Conservation (phyloP, 768 basidiomycete species). For the Leccinum obscurum region DNA sequence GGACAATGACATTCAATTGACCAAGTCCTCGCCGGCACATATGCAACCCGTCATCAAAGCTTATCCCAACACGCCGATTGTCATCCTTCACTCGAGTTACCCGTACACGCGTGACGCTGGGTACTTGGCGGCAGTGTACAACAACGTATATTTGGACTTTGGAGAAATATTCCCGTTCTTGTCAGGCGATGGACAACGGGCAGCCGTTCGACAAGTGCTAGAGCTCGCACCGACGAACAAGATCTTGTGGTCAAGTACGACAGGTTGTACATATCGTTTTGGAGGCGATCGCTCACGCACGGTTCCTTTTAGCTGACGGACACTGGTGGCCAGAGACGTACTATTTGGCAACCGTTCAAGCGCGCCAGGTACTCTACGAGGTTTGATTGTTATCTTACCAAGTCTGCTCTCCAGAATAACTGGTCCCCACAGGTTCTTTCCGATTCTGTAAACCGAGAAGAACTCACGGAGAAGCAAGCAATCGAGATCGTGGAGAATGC, state of each 20-base stretch:
- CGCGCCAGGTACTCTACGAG: slow-evolving; percentile 58
- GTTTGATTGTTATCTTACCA: slow-evolving; percentile 35
- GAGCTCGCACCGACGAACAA: slow-evolving; percentile 78
- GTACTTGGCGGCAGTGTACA: slow-evolving; percentile 69
- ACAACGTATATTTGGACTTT: slow-evolving; percentile 78
- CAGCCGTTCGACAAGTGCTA: slow-evolving; percentile 59
- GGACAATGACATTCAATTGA: slow-evolving; percentile 65
- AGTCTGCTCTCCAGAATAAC: slow-evolving; percentile 43
- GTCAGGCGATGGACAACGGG: slow-evolving; percentile 60
- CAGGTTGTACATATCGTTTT: neutral
- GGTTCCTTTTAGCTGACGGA: slow-evolving; percentile 19
- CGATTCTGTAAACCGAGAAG: slow-evolving; percentile 46
- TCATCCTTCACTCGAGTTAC: slow-evolving; percentile 76
- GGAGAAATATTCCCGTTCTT: slow-evolving; percentile 77
- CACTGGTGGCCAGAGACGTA: slow-evolving; percentile 73
- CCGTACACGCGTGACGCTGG: slow-evolving; percentile 78
- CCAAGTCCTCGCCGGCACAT: slow-evolving; percentile 59
- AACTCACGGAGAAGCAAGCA: slow-evolving; percentile 57
- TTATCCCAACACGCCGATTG: slow-evolving; percentile 57
- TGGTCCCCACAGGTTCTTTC: slow-evolving; percentile 55
- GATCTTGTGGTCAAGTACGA: slow-evolving; percentile 77
- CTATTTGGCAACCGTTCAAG: slow-evolving; percentile 66
- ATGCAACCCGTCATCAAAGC: slow-evolving; percentile 69
- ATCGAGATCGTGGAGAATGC: slow-evolving; percentile 51
- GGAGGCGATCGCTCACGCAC: slow-evolving; percentile 1